phyloP scores from a whole-genome alignment of 371 early-diverging fungal genomes.

The Mortierella sp. region DNA sequence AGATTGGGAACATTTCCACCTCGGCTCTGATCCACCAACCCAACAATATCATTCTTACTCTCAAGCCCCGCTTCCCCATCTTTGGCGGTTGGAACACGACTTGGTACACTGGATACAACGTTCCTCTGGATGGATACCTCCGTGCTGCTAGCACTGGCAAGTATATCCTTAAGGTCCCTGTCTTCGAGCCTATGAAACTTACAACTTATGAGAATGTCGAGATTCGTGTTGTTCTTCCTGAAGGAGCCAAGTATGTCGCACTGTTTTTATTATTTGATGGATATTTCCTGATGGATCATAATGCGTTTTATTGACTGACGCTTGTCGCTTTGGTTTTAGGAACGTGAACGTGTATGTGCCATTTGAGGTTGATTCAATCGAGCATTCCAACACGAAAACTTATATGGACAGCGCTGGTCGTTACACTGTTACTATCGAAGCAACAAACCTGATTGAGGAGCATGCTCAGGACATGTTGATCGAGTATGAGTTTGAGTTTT shows the following conservation, averaged over 20 bases:
- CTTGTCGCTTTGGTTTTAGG: slow-evolving; percentile 31
- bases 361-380: slow-evolving; percentile 65
- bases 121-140: slow-evolving; percentile 70
- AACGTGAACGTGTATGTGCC: slow-evolving; percentile 74
- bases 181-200: slow-evolving; percentile 74
- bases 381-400: slow-evolving; percentile 66
- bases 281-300: no score
- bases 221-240: slow-evolving; percentile 88
- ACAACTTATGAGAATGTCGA: slow-evolving; percentile 75
- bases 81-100: slow-evolving; percentile 97
- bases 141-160: slow-evolving; percentile 58
- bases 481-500: slow-evolving; percentile 33
- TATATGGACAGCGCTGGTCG: slow-evolving; percentile 88
- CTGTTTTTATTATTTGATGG: not conserved
- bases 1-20: slow-evolving; percentile 97
- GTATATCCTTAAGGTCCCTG: slow-evolving; percentile 77
- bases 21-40: slow-evolving; percentile 73
- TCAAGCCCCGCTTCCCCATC: slow-evolving; percentile 92
- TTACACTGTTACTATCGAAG: slow-evolving; percentile 73
- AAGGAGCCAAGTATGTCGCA: slow-evolving; percentile 84
- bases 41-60: slow-evolving; percentile 68
- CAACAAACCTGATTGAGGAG: slow-evolving; percentile 75
- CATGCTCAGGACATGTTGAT: slow-evolving; percentile 63
- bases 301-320: not conserved
- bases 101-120: slow-evolving; percentile 93